phyloP scores from a whole-genome alignment of 495 filamentous ascomycete genomes.

The Antarctomyces pellizariae region DNA sequence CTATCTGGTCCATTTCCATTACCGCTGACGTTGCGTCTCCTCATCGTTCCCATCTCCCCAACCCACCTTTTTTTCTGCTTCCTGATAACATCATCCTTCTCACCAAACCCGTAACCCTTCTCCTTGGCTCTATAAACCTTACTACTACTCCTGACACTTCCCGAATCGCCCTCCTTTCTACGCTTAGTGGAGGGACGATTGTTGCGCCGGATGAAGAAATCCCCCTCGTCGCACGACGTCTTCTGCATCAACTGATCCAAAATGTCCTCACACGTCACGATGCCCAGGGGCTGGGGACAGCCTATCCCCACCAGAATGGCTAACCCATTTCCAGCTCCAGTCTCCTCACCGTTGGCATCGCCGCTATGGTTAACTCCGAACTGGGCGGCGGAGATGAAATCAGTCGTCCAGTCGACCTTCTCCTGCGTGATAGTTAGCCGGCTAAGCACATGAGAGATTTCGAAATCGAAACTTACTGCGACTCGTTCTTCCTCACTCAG shows the following conservation, averaged over 20 bases:
- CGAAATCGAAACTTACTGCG: no score
- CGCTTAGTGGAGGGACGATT: conserved; percentile 3
- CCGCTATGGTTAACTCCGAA: no score
- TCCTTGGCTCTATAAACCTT: not conserved
- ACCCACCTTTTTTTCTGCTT: not conserved
- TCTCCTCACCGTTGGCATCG: no score
- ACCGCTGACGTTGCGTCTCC: not conserved
- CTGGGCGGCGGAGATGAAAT: conserved; percentile 3
- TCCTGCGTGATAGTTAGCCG: not conserved
- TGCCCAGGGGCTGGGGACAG: conserved; percentile 6
- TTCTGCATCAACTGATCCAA: conserved; percentile 8
- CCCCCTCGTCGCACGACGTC: conserved; percentile 7
- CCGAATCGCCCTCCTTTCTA: conserved; percentile 4
- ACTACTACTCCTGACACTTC: no score
- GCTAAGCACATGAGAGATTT: no score
- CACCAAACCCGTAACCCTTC: conserved; percentile 1
- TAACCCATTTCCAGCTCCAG: no score
- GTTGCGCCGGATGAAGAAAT: conserved; percentile 6
- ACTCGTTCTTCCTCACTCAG: no score
- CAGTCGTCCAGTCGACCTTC: not conserved
- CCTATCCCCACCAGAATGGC: no score
- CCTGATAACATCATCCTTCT: not conserved
- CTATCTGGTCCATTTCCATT: conserved; percentile 2
- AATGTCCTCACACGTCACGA: conserved; percentile 10
- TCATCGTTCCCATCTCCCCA: not conserved